Evolutionary conservation across 1,284 basidiomycete genomes (phyloP).

Genomic region (Wallemia ichthyophaga): DNA sequence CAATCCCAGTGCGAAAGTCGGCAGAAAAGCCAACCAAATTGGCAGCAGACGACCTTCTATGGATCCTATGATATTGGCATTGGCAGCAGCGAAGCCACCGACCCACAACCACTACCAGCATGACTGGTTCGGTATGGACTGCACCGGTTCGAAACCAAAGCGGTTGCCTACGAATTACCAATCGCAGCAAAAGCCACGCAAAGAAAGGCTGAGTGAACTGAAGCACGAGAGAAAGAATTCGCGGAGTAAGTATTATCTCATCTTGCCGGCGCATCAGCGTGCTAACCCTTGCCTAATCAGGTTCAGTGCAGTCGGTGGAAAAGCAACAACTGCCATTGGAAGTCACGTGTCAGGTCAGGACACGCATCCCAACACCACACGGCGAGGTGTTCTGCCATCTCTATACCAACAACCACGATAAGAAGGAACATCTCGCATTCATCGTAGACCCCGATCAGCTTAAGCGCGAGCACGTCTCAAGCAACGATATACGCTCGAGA

Average conservation of each 20-base stretch:
- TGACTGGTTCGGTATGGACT: slow-evolving; percentile 31
- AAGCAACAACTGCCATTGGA: slow-evolving; percentile 10
- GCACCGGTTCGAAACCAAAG: slow-evolving; percentile 15
- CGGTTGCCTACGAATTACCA: slow-evolving; percentile 19
- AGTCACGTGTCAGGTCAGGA: slow-evolving; percentile 80
- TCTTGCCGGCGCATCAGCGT: too few relatives aligned
- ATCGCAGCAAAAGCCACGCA: slow-evolving; percentile 38
- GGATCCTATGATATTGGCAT: neutral
- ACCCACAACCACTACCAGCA: slow-evolving; percentile 47
- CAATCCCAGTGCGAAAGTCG: neutral
- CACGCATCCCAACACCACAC: slow-evolving; percentile 84
- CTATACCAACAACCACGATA: slow-evolving; percentile 57
- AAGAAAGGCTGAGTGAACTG: slow-evolving; percentile 20
- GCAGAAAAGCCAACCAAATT: neutral
- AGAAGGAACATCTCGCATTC: slow-evolving; percentile 89
- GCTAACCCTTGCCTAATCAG: neutral
- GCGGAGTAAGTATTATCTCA: neutral
- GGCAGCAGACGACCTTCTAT: neutral
- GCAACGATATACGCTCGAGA: slow-evolving; percentile 34
- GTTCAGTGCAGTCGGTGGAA: slow-evolving; percentile 5
- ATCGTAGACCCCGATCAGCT: slow-evolving; percentile 70
- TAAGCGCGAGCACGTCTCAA: slow-evolving; percentile 18
- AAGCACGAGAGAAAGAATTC: slow-evolving; percentile 3
- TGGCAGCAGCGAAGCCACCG: neutral
- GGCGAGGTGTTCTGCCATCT: slow-evolving; percentile 79